phyloP scores from a whole-genome alignment of 2,329 filamentous ascomycete species.

The Penicillium sp. region DNA sequence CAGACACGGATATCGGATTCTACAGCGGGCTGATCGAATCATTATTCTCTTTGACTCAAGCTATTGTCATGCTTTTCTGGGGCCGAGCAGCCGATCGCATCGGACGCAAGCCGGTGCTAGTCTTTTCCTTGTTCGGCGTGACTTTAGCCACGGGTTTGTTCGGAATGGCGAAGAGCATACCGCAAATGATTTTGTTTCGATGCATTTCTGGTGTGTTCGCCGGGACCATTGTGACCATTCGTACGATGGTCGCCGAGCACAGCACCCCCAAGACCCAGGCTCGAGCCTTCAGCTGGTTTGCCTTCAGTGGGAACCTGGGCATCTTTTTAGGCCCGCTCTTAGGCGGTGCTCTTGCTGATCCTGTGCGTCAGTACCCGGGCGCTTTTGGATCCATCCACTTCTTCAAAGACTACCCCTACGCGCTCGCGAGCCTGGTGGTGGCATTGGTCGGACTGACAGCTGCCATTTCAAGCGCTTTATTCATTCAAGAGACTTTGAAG shows the following conservation, averaged over 20 bases:
- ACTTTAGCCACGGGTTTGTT: constrained; percentile 66
- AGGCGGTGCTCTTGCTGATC: constrained; percentile 68
- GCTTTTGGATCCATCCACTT: constrained; percentile 62
- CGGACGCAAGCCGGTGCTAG: constrained; percentile 74
- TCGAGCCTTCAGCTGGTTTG: constrained; percentile 74
- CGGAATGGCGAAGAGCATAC: constrained; percentile 67
- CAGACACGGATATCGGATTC: constrained; percentile 73
- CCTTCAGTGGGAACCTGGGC: constrained; percentile 74
- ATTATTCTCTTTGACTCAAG: constrained; percentile 75
- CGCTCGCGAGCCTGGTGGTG: constrained; percentile 64
- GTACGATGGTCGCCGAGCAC: constrained; percentile 77
- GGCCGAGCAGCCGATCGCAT: constrained; percentile 68
- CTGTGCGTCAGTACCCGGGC: constrained; percentile 64
- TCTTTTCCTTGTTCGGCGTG: constrained; percentile 69
- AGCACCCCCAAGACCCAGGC: constrained; percentile 73
- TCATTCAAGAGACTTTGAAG: constrained; percentile 61
- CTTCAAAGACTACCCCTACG: constrained; percentile 68
- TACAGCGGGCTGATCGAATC: constrained; percentile 75
- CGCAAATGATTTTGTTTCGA: constrained; percentile 75
- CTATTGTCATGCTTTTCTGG: constrained; percentile 78
- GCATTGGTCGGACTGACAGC: constrained; percentile 58
- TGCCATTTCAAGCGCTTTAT: constrained; percentile 53
- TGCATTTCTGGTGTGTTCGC: constrained; percentile 75
- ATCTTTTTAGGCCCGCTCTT: constrained; percentile 73
- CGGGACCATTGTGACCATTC: constrained; percentile 73